These are phyloP conservation scores for Nannizziopsis arthrosporioides DNA, from an alignment of 2,329 filamentous ascomycete species.

Conservation along the genomic window DNA sequence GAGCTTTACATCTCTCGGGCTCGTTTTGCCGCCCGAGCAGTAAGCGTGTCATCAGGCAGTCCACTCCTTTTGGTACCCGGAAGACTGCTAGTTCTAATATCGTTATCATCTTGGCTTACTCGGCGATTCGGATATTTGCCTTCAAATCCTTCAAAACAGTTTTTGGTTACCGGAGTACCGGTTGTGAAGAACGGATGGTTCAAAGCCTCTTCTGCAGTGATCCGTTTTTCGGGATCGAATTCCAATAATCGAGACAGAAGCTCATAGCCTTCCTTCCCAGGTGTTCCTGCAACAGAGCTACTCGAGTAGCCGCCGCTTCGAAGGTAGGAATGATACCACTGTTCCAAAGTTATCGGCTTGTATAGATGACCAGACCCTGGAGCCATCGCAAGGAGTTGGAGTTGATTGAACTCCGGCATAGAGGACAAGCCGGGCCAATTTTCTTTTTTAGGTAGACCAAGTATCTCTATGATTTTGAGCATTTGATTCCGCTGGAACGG, in stretches of 20 bases:
- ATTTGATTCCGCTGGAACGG: slow-evolving; percentile 97
- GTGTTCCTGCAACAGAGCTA: slow-evolving; percentile 41
- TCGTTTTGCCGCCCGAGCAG: slow-evolving; percentile 44
- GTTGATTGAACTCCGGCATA: slow-evolving; percentile 76
- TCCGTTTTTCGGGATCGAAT: slow-evolving; percentile 79
- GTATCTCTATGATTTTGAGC: slow-evolving; percentile 96
- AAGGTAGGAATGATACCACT: slow-evolving; percentile 65
- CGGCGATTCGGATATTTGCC: slow-evolving; percentile 80
- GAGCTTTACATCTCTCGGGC: slow-evolving; percentile 36
- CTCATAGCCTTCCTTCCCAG: slow-evolving; percentile 67
- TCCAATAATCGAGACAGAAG: slow-evolving; percentile 73
- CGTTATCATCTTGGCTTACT: slow-evolving; percentile 89
- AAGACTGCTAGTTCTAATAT: slow-evolving; percentile 79
- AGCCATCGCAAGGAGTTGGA: slow-evolving; percentile 42
- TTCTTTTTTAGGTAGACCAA: slow-evolving; percentile 80
- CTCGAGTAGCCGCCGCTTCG: slow-evolving; percentile 43
- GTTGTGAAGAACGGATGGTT: slow-evolving; percentile 79
- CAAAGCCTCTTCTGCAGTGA: slow-evolving; percentile 81
- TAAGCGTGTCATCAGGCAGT: slow-evolving; percentile 67
- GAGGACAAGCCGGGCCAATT: slow-evolving; percentile 72
- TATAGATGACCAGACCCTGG: slow-evolving; percentile 39
- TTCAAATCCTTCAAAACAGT: slow-evolving; percentile 84
- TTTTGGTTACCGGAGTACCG: slow-evolving; percentile 56
- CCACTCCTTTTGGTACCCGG: slow-evolving; percentile 86
- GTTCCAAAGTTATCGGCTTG: slow-evolving; percentile 53